Conservation (phyloP, 371 early-diverging fungal genomes). For the Mucor saturninus region DNA sequence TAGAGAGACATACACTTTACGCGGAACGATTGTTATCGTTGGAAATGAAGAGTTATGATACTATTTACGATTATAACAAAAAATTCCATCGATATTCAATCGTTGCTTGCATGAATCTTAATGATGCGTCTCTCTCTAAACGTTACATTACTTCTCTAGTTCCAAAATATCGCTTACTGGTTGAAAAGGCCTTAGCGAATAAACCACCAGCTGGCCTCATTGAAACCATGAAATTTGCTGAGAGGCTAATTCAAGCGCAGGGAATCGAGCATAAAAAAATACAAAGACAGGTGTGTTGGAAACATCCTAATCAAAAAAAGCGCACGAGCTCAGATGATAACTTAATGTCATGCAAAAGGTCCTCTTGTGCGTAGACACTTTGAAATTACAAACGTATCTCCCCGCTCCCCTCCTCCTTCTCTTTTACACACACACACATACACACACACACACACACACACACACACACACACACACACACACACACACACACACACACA, state of each 20-base stretch:
- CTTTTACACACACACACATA: too few species aligned
- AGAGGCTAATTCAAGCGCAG: not conserved
- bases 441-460: too few species aligned
- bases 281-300: not conserved
- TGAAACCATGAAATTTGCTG: not conserved
- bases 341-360: not conserved
- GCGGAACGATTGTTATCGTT: constrained; percentile 4
- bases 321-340: not conserved
- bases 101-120: constrained; percentile 5
- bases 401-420: too few species aligned
- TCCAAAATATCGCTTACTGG: not conserved
- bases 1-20: constrained; percentile 1
- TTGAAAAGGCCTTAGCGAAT: not conserved
- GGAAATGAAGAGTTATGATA: constrained; percentile 12
- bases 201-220: not conserved
- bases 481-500: too few species aligned
- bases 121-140: not conserved
- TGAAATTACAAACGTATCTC: not conserved
- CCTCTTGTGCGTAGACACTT: not conserved
- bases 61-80: constrained; percentile 2
- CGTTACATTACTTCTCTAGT: constrained; percentile 2
- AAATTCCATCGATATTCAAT: constrained; percentile 7
- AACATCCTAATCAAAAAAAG: not conserved
- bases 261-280: not conserved
- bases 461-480: too few species aligned